These are phyloP conservation scores for Podospora comata DNA, from an alignment of 495 filamentous ascomycete species.

Conservation along the genomic window DNA sequence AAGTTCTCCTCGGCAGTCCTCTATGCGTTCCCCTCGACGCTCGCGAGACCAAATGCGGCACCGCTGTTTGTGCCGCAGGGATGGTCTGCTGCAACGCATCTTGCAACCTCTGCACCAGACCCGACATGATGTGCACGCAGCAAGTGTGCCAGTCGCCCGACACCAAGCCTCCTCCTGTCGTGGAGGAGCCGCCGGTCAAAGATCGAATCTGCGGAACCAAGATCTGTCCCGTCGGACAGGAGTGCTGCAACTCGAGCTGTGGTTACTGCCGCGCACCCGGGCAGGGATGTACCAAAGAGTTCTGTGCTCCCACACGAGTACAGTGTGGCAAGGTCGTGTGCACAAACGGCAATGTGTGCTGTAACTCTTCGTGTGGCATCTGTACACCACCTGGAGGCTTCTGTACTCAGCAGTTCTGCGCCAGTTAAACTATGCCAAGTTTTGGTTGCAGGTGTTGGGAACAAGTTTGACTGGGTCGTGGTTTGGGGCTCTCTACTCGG, in stretches of 20 bases:
- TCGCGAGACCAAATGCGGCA: not conserved
- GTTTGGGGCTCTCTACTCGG: not conserved
- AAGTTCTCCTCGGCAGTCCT: constrained; percentile 18
- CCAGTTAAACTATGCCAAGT: not conserved
- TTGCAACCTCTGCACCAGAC: constrained; percentile 24
- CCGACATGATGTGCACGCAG: constrained; percentile 23
- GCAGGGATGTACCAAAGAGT: constrained; percentile 22
- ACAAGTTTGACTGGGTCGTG: too few relatives aligned
- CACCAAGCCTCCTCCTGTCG: not conserved
- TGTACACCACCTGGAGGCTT: constrained; percentile 13
- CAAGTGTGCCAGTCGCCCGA: constrained; percentile 16
- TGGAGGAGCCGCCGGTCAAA: not conserved
- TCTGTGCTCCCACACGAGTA: constrained; percentile 13
- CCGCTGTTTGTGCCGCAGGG: constrained; percentile 15
- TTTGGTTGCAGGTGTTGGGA: not conserved
- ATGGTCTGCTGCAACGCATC: constrained; percentile 26
- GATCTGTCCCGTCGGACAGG: constrained; percentile 16
- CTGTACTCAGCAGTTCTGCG: constrained; percentile 13
- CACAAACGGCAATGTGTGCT: constrained; percentile 1
- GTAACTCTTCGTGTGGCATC: constrained; percentile 22
- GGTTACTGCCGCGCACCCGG: constrained; percentile 23
- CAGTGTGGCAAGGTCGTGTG: constrained; percentile 20
- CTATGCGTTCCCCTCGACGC: constrained; percentile 15
- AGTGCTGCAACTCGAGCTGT: constrained; percentile 31
- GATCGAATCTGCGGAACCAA: constrained; percentile 19